Evolutionary conservation across 1,284 basidiomycete species (phyloP), one percentile per base, ranked within the genome.

Genomic region (Apiotrichum montevideense): DNA sequence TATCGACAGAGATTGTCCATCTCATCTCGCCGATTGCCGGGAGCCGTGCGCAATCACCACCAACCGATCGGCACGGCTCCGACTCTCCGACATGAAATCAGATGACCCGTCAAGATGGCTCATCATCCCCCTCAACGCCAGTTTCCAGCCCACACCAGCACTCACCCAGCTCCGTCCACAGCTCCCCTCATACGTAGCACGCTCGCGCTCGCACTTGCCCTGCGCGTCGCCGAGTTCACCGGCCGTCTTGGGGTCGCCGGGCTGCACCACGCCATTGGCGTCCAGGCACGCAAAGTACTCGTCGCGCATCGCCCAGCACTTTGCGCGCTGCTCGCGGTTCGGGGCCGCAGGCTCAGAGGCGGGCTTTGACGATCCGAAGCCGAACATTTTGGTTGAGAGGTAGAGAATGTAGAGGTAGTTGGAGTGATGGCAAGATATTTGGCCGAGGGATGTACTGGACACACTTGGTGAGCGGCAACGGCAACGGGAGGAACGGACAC

Each of bases 131-230:
- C 13, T 39, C 37, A 14, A 14, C 14, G 37, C 37, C 37, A 14
- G 21, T 45, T 21, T 34, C 3, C 51, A 21, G 37, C 9, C 33
- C 35, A 29, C 10, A 9, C 5, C 9, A 3, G 46, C 1, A 73
- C 78, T 68, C 58, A 79, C 77, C 77, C 78, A 79, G 61, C 73
- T 75, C 59, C 70, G 71, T 0, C 72, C 72, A 66, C 78, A 79
- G 58, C 66, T 63, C 35, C 58, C 56, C 57, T 74, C 69, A 54
- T 78, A 79, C 35, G 39, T 59, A 45, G 59, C 65, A 54, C 69
- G 66, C 61, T 75, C 70, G 7, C 35, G 56, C 21, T 52, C 62
- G 59, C 78, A 79, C 11, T 63, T 52, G 7, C 67, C 66, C 15
- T 46, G 33, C 15, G 52, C 60, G 39, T 55, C 62, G 15, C 56